These are phyloP conservation scores for Mycena haematopus DNA, from an alignment of 768 basidiomycete genomes.

Conservation along the genomic window DNA sequence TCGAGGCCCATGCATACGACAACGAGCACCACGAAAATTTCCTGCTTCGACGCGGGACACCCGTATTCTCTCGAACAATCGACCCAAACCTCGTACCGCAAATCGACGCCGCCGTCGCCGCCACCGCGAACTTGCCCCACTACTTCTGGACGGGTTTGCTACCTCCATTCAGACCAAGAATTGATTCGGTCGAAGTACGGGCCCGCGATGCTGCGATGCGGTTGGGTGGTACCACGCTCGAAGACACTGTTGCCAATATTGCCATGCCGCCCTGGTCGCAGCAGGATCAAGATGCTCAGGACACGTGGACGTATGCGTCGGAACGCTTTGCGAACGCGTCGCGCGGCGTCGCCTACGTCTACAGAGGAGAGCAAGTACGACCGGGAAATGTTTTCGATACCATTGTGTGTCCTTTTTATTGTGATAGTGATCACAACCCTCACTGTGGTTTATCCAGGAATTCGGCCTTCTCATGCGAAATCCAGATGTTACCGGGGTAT, in stretches of 20 bases:
- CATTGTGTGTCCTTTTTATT: conserved; percentile 3
- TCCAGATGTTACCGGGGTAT: neutral
- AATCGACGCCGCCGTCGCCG: conserved; percentile 10
- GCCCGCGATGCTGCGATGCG: conserved; percentile 5
- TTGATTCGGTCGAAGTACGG: conserved; percentile 7
- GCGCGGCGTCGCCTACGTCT: conserved; percentile 3
- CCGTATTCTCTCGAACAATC: too few species aligned
- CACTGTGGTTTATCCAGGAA: neutral
- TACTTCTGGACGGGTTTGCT: conserved; percentile 14
- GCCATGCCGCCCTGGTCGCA: neutral
- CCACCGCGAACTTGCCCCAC: neutral
- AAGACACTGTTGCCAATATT: conserved; percentile 5
- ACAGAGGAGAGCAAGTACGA: conserved; percentile 4
- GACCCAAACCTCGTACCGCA: neutral
- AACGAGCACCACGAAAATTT: neutral
- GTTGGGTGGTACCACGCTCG: conserved; percentile 13
- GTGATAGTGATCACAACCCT: too few species aligned
- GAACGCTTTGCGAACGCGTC: conserved; percentile 2
- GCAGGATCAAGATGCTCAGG: neutral
- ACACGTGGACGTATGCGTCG: conserved; percentile 15
- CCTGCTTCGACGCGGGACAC: too few species aligned
- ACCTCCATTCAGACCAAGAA: conserved; percentile 9
- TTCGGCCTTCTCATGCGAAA: neutral
- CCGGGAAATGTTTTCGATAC: conserved; percentile 9
- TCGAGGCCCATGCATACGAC: neutral